phyloP scores from a whole-genome alignment of 2,329 filamentous ascomycete species.

The Rhexocercosporidium sp. region DNA sequence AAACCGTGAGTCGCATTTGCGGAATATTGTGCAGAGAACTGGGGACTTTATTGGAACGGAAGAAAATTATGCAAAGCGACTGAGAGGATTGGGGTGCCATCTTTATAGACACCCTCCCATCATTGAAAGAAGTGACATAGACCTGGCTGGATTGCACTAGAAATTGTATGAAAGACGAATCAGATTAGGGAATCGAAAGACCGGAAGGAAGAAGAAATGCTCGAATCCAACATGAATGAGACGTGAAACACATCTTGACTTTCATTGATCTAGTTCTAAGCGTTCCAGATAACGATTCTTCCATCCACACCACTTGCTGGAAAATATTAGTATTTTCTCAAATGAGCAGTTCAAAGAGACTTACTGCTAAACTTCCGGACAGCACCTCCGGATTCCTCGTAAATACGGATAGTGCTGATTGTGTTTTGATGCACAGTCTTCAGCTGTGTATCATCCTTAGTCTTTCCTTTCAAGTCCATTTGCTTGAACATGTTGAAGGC shows the following conservation, averaged over 20 bases:
- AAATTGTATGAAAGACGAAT: constrained; percentile 16
- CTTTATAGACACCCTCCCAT: not conserved
- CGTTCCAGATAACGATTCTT: constrained; percentile 78
- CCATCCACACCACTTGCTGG: constrained; percentile 83
- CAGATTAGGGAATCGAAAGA: not conserved
- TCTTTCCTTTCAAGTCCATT: constrained; percentile 97
- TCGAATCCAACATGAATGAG: constrained; percentile 6
- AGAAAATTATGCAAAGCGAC: not conserved
- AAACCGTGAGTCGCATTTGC: not conserved
- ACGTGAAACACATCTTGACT: constrained; percentile 21
- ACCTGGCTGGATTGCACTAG: constrained; percentile 19
- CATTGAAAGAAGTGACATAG: constrained; percentile 1
- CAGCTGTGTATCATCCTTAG: constrained; percentile 89
- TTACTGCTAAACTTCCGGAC: constrained; percentile 88
- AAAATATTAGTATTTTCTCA: constrained; percentile 41
- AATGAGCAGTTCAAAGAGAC: constrained; percentile 44
- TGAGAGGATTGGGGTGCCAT: not conserved
- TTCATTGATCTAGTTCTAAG: constrained; percentile 49
- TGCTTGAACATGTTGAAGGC: constrained; percentile 98
- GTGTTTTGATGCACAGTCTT: constrained; percentile 98
- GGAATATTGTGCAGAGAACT: not conserved
- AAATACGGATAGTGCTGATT: constrained; percentile 82
- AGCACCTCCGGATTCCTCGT: constrained; percentile 65
- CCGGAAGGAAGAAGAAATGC: constrained; percentile 6
- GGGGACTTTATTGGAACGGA: not conserved